phyloP scores from a whole-genome alignment of 257 asterid genomes.

The Solanum tarapatanum region DNA sequence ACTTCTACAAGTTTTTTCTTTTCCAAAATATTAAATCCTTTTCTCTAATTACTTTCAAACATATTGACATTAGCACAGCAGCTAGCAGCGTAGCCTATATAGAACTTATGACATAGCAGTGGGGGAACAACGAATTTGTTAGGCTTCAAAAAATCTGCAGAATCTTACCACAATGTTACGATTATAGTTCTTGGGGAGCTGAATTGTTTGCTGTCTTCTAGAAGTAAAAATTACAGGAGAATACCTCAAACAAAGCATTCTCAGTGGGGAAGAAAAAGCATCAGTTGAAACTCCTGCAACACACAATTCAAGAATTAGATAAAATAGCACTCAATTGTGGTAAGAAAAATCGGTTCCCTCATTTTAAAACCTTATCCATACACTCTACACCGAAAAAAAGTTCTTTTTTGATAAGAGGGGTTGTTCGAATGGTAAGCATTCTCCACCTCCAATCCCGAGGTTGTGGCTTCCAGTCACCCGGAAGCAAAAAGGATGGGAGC shows the following conservation, averaged over 20 bases:
- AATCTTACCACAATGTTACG: conserved; percentile 29
- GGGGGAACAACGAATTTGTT: background rate
- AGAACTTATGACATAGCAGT: background rate
- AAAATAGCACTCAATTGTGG: background rate
- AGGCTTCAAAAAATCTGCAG: background rate
- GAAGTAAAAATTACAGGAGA: conserved; percentile 24
- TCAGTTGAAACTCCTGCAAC: background rate
- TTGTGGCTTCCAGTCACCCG: background rate
- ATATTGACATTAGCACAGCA: background rate
- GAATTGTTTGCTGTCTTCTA: conserved; percentile 12
- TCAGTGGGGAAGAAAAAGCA: background rate
- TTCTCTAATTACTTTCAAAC: background rate
- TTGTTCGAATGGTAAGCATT: background rate
- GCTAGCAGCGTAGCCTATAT: background rate
- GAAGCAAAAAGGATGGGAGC: background rate
- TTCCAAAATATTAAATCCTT: background rate
- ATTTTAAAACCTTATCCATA: background rate
- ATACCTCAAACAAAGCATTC: conserved; percentile 56
- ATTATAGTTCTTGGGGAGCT: conserved; percentile 10
- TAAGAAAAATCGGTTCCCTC: background rate
- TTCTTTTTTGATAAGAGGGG: no score
- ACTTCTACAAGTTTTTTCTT: background rate
- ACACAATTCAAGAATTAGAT: background rate
- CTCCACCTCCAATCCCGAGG: background rate
- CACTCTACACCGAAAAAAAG: background rate